These are phyloP conservation scores for Russula sp. DNA, from an alignment of 768 basidiomycete genomes.

Conservation along the genomic window DNA sequence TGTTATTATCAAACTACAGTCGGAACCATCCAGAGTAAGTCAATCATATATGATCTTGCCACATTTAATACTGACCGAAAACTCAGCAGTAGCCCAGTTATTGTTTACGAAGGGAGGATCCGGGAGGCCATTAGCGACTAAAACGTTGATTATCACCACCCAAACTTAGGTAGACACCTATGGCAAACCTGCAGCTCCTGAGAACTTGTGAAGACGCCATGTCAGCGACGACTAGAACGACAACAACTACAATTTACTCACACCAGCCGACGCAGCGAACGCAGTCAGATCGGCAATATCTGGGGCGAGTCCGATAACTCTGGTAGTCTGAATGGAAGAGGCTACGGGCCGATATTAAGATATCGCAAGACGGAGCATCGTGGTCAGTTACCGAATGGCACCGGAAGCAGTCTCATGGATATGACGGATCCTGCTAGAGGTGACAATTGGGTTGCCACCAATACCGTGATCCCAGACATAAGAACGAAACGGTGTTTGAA, in stretches of 20 bases:
- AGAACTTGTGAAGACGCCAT: slow-evolving; percentile 7
- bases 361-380: neutral
- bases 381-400: slow-evolving; percentile 29
- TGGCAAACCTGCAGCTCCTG: slow-evolving; percentile 19
- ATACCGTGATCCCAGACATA: slow-evolving; percentile 45
- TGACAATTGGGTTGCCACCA: slow-evolving; percentile 45
- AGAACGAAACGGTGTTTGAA: slow-evolving; percentile 52
- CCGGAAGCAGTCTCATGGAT: slow-evolving; percentile 29
- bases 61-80: no score
- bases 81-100: no score
- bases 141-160: slow-evolving; percentile 39
- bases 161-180: neutral
- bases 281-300: slow-evolving; percentile 5
- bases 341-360: neutral
- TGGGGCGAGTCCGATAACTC: slow-evolving; percentile 17
- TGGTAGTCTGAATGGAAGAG: slow-evolving; percentile 9
- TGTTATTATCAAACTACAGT: slow-evolving; percentile 38
- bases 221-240: slow-evolving; percentile 17
- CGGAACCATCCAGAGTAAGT: neutral
- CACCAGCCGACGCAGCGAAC: slow-evolving; percentile 21
- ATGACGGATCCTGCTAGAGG: slow-evolving; percentile 46
- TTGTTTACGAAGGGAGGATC: slow-evolving; percentile 36
- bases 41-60: no score
- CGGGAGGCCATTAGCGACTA: slow-evolving; percentile 38
- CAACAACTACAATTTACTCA: slow-evolving; percentile 31